Conservation (phyloP, 495 filamentous ascomycete species). For the Hypoxylon fragiforme region DNA sequence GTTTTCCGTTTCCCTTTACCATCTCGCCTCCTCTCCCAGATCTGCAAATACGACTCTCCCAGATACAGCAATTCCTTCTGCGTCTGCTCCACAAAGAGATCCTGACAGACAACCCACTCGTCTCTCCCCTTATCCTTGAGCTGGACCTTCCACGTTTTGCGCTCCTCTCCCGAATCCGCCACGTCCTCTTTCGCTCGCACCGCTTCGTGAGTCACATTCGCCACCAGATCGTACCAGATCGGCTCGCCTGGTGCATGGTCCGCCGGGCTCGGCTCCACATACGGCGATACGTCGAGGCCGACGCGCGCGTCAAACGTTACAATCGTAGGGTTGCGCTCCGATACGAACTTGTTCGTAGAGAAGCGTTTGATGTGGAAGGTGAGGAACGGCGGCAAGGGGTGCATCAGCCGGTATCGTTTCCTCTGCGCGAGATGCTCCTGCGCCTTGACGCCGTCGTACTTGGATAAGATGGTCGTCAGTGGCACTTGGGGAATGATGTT, state of each 20-base stretch:
- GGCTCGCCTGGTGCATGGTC: constrained; percentile 72
- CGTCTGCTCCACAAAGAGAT: constrained; percentile 86
- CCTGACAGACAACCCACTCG: constrained; percentile 93
- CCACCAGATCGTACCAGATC: constrained; percentile 93
- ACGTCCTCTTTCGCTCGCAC: constrained; percentile 73
- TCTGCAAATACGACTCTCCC: constrained; percentile 90
- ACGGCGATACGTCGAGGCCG: constrained; percentile 83
- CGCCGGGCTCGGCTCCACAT: constrained; percentile 61
- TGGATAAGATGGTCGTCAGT: constrained; percentile 82
- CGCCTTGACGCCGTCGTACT: constrained; percentile 88
- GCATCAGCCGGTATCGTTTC: constrained; percentile 85
- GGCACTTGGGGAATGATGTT: constrained; percentile 98
- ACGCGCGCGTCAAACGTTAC: constrained; percentile 83
- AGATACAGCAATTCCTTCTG: constrained; percentile 86
- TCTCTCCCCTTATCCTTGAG: constrained; percentile 63
- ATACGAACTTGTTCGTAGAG: constrained; percentile 91
- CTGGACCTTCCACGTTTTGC: constrained; percentile 80
- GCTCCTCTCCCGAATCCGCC: constrained; percentile 78
- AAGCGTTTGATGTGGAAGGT: constrained; percentile 98
- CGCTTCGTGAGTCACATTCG: constrained; percentile 92
- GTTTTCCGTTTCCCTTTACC: constrained; percentile 34
- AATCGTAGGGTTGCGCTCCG: constrained; percentile 96
- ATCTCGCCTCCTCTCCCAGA: constrained; percentile 81
- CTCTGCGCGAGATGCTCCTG: constrained; percentile 88
- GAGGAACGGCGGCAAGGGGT: constrained; percentile 89